Evolutionary conservation across 2,329 filamentous ascomycete genomes (phyloP).

Genomic region (Fragosphaeria purpurea): DNA sequence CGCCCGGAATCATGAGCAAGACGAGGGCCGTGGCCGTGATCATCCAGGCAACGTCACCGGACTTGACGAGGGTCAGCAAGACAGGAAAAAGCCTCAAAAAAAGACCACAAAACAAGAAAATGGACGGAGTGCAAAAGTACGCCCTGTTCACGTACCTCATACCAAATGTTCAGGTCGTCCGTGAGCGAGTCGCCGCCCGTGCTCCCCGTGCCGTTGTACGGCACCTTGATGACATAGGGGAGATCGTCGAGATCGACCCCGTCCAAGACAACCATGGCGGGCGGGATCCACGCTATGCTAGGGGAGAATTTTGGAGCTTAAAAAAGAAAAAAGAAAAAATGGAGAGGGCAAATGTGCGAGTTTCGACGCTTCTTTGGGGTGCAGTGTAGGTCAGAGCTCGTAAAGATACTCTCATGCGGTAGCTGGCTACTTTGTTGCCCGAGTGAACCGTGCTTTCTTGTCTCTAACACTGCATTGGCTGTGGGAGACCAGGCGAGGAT

Average conservation of each 20-base stretch:
- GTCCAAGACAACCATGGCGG: slow-evolving; percentile 24
- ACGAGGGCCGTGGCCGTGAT: slow-evolving; percentile 1
- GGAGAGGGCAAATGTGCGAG: too few relatives aligned
- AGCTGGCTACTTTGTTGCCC: too few relatives aligned
- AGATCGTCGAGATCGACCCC: slow-evolving; percentile 32
- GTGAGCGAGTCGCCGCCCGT: slow-evolving; percentile 59
- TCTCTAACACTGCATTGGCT: not conserved
- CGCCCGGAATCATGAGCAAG: slow-evolving; percentile 56
- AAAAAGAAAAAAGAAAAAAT: not conserved
- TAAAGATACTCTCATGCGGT: too few relatives aligned
- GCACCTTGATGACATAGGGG: slow-evolving; percentile 35
- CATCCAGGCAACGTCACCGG: slow-evolving; percentile 7
- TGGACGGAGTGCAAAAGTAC: too few relatives aligned
- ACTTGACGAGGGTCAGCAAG: too few relatives aligned
- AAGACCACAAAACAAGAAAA: too few relatives aligned
- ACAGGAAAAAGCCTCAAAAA: too few relatives aligned
- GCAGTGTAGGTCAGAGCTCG: too few relatives aligned
- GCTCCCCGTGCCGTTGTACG: slow-evolving; percentile 54
- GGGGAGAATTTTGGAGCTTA: not conserved
- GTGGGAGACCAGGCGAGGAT: slow-evolving; percentile 2
- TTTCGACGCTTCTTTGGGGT: too few relatives aligned
- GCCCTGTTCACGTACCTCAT: slow-evolving; percentile 51
- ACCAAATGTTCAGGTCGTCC: slow-evolving; percentile 68
- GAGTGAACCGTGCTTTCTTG: not conserved
- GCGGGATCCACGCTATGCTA: not conserved